Evolutionary conservation across 257 asterid genomes (phyloP).

Genomic region (Dorcoceras hygrometricum): DNA sequence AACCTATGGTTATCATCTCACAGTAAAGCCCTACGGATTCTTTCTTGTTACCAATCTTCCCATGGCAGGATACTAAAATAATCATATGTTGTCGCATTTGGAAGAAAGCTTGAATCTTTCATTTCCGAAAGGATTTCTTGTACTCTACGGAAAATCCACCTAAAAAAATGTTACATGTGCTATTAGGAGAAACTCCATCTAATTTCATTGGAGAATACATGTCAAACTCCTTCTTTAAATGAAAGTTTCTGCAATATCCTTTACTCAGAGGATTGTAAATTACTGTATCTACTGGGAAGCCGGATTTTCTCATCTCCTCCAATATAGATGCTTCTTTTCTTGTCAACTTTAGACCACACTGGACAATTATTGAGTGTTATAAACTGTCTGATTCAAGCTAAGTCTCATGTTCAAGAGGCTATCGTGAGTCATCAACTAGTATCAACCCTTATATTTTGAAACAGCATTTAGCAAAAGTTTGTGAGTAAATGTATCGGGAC

Average conservation of each 20-base stretch:
- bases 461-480: conserved; percentile 61
- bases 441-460: conserved; percentile 54
- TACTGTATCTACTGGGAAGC: conserved; percentile 61
- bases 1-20: conserved; percentile 84
- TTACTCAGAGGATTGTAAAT: conserved; percentile 73
- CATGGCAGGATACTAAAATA: conserved; percentile 67
- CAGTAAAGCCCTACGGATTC: conserved; percentile 77
- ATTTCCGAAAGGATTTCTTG: conserved; percentile 51
- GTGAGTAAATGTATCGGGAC: conserved; percentile 56
- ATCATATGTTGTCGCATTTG: conserved; percentile 64
- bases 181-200: conserved; percentile 65
- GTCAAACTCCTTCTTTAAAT: conserved; percentile 51
- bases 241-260: conserved; percentile 72
- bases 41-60: conserved; percentile 66
- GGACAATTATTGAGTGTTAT: conserved; percentile 49
- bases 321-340: conserved; percentile 60
- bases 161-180: conserved; percentile 62
- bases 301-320: conserved; percentile 58
- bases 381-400: conserved; percentile 39
- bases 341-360: conserved; percentile 82
- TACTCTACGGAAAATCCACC: conserved; percentile 55
- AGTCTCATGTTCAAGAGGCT: conserved; percentile 70
- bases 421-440: conserved; percentile 56
- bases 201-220: conserved; percentile 59
- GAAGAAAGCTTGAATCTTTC: conserved; percentile 53